Evolutionary conservation across 2,329 filamentous ascomycete genomes (phyloP), one percentile per base, ranked within the genome.

Genomic region (Didymella pomorum): DNA sequence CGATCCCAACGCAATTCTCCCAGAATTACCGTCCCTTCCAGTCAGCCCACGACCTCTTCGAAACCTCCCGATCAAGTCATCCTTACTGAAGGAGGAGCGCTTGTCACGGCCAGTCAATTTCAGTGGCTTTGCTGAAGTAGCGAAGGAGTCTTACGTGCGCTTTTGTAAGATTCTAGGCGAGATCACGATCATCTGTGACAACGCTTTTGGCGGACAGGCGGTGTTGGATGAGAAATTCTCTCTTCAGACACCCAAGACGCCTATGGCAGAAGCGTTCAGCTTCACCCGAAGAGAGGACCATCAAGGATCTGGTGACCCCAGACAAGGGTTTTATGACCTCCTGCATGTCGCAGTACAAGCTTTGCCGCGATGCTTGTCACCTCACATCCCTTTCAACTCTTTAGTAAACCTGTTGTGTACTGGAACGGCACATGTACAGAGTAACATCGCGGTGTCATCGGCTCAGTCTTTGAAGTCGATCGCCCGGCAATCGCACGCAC

Each of bases 121-220:
- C 6, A 78, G 81, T 8, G 82, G 81, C 20, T 83, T 98, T 51
- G 88, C 86, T 49, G 92, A 96, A 35, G 87, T 87, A 21, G 88
- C 92, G 0, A 89, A 89, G 69, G 91, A 95, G 42, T 95, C 92
- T 72, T 97, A 98, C 76, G 83, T 89, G 52, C 89, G 90, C 51
- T 99, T 99, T 68, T 98, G 94, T 73, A 92, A 97, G 74, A 94
- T 99, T 23, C 81, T 99, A 8, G 95, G 94, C 25, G 96, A 97
- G 74, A 96, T 99, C 55, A 97, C 93, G 2, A 90, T 98, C 43
- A 89, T 98, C 31, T 99, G 95, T 77, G 95, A 99, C 76, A 95
- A 97, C 69, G 91, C 94, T 0, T 99, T 99, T 79, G 96, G 95
- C 50, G 95, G 95, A 0, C 95, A 99, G 79, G 95, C 94, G 29